Conservation (phyloP, 2,329 filamentous ascomycete genomes). For the Penicillium verrucosum region DNA sequence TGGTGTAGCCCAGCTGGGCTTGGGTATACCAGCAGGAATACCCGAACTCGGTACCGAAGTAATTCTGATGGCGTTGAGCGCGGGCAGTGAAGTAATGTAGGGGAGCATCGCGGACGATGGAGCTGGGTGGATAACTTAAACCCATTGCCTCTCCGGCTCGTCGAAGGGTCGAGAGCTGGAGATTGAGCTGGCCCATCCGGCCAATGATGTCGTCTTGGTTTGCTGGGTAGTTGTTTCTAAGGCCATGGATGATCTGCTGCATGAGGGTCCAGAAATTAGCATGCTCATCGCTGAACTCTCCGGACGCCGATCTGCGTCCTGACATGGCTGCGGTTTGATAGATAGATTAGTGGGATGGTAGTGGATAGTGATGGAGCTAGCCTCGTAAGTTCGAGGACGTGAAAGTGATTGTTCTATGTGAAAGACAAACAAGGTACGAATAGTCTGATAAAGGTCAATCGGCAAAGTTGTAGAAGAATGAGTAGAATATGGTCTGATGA, state of each 20-base stretch:
- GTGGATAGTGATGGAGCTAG: not conserved
- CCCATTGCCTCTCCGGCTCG: not conserved
- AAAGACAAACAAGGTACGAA: not conserved
- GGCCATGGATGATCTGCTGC: not conserved
- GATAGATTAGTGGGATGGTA: not conserved
- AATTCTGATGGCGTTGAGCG: constrained; percentile 1
- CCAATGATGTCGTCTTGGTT: not conserved
- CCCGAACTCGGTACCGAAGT: not conserved
- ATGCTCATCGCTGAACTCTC: not conserved
- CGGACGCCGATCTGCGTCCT: not conserved
- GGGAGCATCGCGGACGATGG: not conserved
- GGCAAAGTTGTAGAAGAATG: too few relatives aligned
- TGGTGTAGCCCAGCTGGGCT: not conserved
- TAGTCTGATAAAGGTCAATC: not conserved
- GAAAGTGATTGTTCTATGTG: not conserved
- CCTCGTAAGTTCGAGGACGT: not conserved
- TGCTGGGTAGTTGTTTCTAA: not conserved
- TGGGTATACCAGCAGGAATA: constrained; percentile 6
- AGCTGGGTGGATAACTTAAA: not conserved
- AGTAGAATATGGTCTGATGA: not conserved
- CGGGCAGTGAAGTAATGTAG: not conserved
- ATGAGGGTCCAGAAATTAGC: not conserved
- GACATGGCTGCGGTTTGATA: not conserved
- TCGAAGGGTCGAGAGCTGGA: not conserved
- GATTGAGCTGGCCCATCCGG: not conserved